Conservation (phyloP, 495 filamentous ascomycete species). For the Podospora comata region DNA sequence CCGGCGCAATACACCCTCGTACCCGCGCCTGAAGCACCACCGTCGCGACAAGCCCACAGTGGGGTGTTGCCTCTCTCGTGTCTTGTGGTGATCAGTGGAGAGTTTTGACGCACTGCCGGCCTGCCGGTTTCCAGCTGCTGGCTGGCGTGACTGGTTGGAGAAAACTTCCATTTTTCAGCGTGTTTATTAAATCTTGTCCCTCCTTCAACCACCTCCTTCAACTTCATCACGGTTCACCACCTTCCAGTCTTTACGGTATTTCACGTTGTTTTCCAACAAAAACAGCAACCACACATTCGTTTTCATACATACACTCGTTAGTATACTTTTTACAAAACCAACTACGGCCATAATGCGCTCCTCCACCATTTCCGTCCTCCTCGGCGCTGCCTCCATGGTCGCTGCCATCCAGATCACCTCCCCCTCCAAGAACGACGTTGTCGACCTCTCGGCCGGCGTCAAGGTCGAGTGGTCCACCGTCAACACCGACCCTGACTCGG, state of each 20-base stretch:
- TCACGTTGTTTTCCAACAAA: background rate
- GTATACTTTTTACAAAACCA: slow-evolving; percentile 4
- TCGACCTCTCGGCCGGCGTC: slow-evolving; percentile 26
- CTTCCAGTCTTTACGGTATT: background rate
- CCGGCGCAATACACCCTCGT: background rate
- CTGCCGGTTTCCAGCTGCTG: background rate
- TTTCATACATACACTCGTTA: background rate
- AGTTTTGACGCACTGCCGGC: background rate
- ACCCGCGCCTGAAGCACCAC: background rate
- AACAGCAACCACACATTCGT: slow-evolving; percentile 2
- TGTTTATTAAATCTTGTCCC: background rate
- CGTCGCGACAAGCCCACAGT: background rate
- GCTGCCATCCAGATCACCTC: slow-evolving; percentile 30
- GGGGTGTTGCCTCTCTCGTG: background rate
- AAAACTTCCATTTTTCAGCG: background rate
- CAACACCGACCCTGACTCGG: slow-evolving; percentile 26
- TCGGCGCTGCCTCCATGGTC: slow-evolving; percentile 22
- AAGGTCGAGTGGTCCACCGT: slow-evolving; percentile 29
- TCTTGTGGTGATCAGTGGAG: slow-evolving; percentile 6
- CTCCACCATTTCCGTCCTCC: slow-evolving; percentile 19
- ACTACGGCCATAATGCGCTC: slow-evolving; percentile 25
- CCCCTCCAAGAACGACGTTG: slow-evolving; percentile 25
- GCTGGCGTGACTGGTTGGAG: background rate
- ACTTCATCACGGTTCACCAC: background rate
- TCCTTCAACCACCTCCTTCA: background rate